Base-by-base conservation (phyloP, 2,329 filamentous ascomycete species). In the Penicillium sp. region DNA sequence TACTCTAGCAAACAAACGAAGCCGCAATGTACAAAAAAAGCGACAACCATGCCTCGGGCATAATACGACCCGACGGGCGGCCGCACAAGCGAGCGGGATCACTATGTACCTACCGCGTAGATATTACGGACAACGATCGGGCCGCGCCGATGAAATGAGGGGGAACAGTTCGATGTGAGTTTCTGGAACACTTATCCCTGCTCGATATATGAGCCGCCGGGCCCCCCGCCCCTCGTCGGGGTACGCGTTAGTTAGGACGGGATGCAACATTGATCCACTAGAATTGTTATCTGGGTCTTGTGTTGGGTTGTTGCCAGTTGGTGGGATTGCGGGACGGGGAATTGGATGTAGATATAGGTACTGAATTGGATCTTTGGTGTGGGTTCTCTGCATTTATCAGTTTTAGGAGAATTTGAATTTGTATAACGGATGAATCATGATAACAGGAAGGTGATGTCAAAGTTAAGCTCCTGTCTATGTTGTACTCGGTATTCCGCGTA, bases 211-310 rank as follows among this genome's bases (percentile, higher is more conserved):
- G 31, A 28, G 28, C n/a, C n/a, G n/a, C n/a, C n/a, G n/a, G n/a
- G n/a, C n/a, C n/a, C n/a, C n/a, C n/a, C n/a, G n/a, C n/a, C n/a
- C 28, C 35, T 38, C 19, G 3, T 33, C 19, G 14, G 31, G 34
- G 28, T 48, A 41, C 41, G 46, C 42, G n/a, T n/a, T n/a, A n/a
- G 22, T 52, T 53, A 46, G 54, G 29, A 44, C 34, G 16, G 52
- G 31, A 49, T 55, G 40, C 48, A 46, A 43, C 48, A 39, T 41
- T 12, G 22, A 31, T 27, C 34, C 37, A 40, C 31, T 10, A 28
- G 22, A 39, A 41, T 12, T 30, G 44, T n/a, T 45, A 46, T 41
- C 29, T 40, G n/a, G 27, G 1, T 28, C 25, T 4, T n/a, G n/a
- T n/a, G n/a, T n/a, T n/a, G n/a, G n/a, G n/a, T n/a, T n/a, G n/a